Evolutionary conservation across 768 basidiomycete species (phyloP), one percentile per base, ranked within the genome.

Genomic region (Cystobasidium ongulense): DNA sequence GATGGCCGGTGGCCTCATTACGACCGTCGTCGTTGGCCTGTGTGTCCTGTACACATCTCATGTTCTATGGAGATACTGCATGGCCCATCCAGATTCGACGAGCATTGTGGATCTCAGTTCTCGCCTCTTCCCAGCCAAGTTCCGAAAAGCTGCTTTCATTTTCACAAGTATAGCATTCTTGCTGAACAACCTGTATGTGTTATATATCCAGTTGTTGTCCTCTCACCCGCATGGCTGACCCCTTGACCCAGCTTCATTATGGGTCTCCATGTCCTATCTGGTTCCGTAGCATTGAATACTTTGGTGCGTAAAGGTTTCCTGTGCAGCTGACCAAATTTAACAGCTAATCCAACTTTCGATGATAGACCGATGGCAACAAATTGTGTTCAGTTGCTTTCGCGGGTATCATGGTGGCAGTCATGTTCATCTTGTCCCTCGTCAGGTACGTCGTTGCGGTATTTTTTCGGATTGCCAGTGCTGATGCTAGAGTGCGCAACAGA

Each of bases 241-340:
- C 77, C 84, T 53, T 85, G 85, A 78, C 85, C 85, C 77, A 84
- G 83, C 23, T 85, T 85, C 79, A 85, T 85, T 46, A 84, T 84
- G 82, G 85, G 84, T 81, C 75, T 77, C 0, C 76, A 75, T 33
- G 82, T 83, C 73, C 80, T 85, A 10, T 84, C 85, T 23, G 85
- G 84, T 11, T 83, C 84, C 1, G 81, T 82, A 46, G 81, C 84
- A 0, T 80, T 84, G 18, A 61, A 85, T 79, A 85, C 84, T 0
- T 77, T 85, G n/a, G n/a, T n/a, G n/a, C 7, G 11, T n/a, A n/a
- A n/a, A n/a, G n/a, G n/a, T n/a, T n/a, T n/a, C n/a, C n/a, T n/a
- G n/a, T n/a, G n/a, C n/a, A n/a, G n/a, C n/a, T n/a, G n/a, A n/a
- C n/a, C n/a, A n/a, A n/a, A n/a, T n/a, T n/a, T n/a, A 8, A 38